Base-by-base conservation (phyloP, 2,329 filamentous ascomycete species). In the Aspergillus sp. region DNA sequence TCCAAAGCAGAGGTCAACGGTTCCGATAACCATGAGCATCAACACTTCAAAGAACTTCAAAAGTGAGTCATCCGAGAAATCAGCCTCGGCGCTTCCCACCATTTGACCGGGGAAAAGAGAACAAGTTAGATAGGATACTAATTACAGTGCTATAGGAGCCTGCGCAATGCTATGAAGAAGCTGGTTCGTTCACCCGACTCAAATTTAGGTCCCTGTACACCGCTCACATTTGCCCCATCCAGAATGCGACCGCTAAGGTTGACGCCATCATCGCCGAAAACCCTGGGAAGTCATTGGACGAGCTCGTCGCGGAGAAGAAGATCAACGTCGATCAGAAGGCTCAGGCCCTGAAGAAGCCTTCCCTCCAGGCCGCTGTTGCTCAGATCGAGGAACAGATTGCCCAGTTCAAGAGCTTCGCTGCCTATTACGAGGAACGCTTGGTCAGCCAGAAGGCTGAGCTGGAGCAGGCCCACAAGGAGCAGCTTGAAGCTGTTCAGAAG, bases 91-190 rank as follows among this genome's bases (percentile, higher is more conserved):
- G 42, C 44, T 19, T 23, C 38, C 50, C n/a, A 30, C 52, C 42
- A 25, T 11, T 36, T 36, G 32, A 13, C 32, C 32, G 32, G 32
- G 32, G 10, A 36, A 36, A 36, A 13, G 32, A 36, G 32, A 36
- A 11, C 15, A 38, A 30, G 11, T 32, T 58, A 25, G 50, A 57
- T 57, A 60, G 62, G 42, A 39, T 54, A 55, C 64, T 71, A 64
- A 68, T 56, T 55, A 47, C 17, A 58, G 58, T n/a, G 21, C 62
- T 23, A 48, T 62, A 96, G 92, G 84, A 92, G 87, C 77, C 90
- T 97, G 70, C 92, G 94, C 73, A 96, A 95, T 77, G 81, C 95
- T 72, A 90, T 88, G 82, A 98, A 97, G 86, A 97, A 97, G 81
- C 88, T 98, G 71, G 91, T 96, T 80, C 81, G 90, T 82, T 38